These are phyloP conservation scores for Plasmodium gonderi DNA, from an alignment of 169 alveolate species.

Conservation along the genomic window DNA sequence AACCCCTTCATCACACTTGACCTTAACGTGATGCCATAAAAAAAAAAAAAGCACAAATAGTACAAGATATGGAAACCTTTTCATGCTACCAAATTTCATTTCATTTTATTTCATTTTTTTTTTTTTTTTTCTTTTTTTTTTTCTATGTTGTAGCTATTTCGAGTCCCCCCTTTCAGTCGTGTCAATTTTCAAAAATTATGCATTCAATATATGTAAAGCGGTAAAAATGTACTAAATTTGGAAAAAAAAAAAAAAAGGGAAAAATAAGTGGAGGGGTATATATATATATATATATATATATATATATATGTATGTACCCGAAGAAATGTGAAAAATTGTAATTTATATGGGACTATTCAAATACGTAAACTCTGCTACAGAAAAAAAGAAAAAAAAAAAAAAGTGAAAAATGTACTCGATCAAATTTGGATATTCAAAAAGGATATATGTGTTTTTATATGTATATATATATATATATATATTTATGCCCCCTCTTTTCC, in stretches of 20 bases:
- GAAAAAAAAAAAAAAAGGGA: too few species aligned
- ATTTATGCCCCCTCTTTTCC: background rate
- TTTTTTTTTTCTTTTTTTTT: conserved; percentile 1
- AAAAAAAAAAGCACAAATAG: conserved; percentile 12
- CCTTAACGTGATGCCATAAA: too few species aligned
- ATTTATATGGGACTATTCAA: too few species aligned
- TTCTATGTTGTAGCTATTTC: background rate
- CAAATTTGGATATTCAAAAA: too few species aligned
- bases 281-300: background rate
- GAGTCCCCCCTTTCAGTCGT: background rate
- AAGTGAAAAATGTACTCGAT: too few species aligned
- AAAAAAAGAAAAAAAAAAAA: too few species aligned
- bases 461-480: background rate
- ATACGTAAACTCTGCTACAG: too few species aligned
- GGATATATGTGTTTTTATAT: background rate
- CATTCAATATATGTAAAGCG: too few species aligned
- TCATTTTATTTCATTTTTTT: conserved; percentile 70
- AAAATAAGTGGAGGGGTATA: background rate
- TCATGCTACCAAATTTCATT: conserved; percentile 64
- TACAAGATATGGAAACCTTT: conserved; percentile 23
- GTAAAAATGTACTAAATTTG: too few species aligned
- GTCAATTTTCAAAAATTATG: background rate
- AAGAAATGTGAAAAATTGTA: too few species aligned
- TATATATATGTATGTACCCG: background rate
- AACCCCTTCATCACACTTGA: background rate